These are phyloP conservation scores for Benincasa hispida DNA, from an alignment of 306 rosid species.

Conservation along the genomic window DNA sequence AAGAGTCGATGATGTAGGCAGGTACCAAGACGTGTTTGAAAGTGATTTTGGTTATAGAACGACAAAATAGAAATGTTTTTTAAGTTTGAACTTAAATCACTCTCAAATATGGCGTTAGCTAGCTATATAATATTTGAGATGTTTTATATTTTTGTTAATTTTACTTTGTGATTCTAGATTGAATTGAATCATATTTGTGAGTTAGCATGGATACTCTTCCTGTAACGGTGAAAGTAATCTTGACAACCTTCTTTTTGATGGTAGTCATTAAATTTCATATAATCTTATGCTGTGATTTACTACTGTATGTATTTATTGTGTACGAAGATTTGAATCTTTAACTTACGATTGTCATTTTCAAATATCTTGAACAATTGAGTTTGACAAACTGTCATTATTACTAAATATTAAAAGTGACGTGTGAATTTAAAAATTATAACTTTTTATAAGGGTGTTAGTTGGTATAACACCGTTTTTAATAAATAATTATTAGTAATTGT, in stretches of 20 bases:
- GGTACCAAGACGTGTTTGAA: background rate
- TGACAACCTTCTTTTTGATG: background rate
- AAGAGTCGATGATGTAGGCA: background rate
- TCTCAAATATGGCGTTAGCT: background rate
- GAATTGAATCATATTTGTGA: background rate
- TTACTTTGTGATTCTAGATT: background rate
- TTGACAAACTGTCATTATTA: background rate
- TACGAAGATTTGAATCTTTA: background rate
- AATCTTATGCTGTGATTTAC: background rate
- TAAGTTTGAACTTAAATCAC: background rate
- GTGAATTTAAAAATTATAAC: background rate
- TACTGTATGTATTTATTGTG: too few relatives aligned
- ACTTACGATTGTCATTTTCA: background rate
- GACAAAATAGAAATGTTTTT: background rate
- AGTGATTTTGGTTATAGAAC: background rate
- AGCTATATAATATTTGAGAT: background rate
- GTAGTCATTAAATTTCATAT: background rate
- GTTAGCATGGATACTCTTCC: background rate
- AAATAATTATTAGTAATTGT: too few relatives aligned
- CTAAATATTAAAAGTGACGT: background rate
- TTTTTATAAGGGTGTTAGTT: background rate
- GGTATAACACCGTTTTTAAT: background rate
- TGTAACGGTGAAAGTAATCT: background rate
- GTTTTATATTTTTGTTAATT: background rate
- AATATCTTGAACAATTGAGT: background rate